Conservation (phyloP, 2,329 filamentous ascomycete species). For the Microcera coccophila region DNA sequence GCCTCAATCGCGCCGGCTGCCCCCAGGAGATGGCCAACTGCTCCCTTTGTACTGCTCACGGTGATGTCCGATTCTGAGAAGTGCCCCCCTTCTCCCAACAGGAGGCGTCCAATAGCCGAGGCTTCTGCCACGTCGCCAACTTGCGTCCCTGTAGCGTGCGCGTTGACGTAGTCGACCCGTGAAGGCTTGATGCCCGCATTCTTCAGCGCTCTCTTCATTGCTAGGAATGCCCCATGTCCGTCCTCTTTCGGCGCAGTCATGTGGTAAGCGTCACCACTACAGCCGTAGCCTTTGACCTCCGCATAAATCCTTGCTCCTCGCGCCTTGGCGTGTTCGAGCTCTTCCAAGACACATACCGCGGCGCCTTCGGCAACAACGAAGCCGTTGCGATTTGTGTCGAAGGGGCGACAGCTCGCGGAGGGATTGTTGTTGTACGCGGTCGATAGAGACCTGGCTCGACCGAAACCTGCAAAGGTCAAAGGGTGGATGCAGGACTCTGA, state of each 20-base stretch:
- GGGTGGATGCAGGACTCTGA: conserved; percentile 95
- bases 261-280: conserved; percentile 86
- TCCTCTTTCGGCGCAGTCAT: conserved; percentile 86
- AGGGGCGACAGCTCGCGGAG: conserved; percentile 71
- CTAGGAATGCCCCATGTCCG: conserved; percentile 73
- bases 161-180: conserved; percentile 87
- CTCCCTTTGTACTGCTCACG: conserved; percentile 90
- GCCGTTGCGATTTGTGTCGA: conserved; percentile 73
- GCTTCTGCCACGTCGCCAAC: conserved; percentile 90
- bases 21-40: conserved; percentile 85
- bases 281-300: conserved; percentile 83
- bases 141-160: conserved; percentile 84
- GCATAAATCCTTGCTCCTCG: conserved; percentile 82
- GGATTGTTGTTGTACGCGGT: conserved; percentile 76
- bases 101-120: conserved; percentile 70
- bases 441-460: conserved; percentile 78
- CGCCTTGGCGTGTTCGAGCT: conserved; percentile 78
- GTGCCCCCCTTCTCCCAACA: conserved; percentile 69
- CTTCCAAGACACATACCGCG: conserved; percentile 82
- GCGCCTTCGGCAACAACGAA: conserved; percentile 95
- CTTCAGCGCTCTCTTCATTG: conserved; percentile 80
- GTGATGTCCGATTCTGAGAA: conserved; percentile 62
- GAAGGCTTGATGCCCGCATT: conserved; percentile 65
- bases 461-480: conserved; percentile 86
- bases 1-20: conserved; percentile 90